These are phyloP conservation scores for Antitrichia curtipendula DNA, from an alignment of 225 moss, liverwort and hornwort species.

Conservation along the genomic window DNA sequence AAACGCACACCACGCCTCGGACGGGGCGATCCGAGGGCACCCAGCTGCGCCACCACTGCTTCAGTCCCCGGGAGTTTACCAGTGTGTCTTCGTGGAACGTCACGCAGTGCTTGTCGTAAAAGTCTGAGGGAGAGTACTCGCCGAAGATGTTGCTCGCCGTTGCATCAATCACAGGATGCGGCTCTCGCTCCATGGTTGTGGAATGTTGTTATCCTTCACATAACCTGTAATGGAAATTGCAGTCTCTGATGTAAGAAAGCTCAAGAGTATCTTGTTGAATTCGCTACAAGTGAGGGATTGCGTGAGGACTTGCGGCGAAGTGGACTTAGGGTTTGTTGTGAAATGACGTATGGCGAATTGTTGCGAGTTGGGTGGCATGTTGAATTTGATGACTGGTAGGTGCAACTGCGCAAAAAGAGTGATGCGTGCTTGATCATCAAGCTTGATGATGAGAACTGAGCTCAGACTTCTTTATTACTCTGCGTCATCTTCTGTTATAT, in stretches of 20 bases:
- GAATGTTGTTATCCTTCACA: no score
- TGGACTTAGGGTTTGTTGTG: not conserved
- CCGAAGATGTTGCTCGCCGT: conserved; percentile 54
- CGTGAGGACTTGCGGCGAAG: not conserved
- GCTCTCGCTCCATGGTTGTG: not conserved
- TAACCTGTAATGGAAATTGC: no score
- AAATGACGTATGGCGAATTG: not conserved
- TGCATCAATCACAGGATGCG: conserved; percentile 55
- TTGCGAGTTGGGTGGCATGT: not conserved
- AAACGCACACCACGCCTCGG: conserved; percentile 59
- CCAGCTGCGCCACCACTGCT: conserved; percentile 62
- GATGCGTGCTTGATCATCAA: not conserved
- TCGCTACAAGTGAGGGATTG: not conserved
- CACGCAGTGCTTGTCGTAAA: conserved; percentile 58
- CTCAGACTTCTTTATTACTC: not conserved
- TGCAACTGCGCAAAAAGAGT: no score
- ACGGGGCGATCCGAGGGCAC: conserved; percentile 6
- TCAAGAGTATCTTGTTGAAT: not conserved
- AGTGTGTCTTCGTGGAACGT: conserved; percentile 22
- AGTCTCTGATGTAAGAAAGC: not conserved
- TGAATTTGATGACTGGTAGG: not conserved
- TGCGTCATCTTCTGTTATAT: not conserved
- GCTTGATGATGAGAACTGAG: not conserved
- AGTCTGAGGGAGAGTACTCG: conserved; percentile 15
- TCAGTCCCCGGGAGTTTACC: conserved; percentile 41